Percentiles rank a stretch among this genome's conserved stretches.
phyloP scores from a whole-genome alignment of 345 rosid genomes.

The Arabidopsis arenosa region DNA sequence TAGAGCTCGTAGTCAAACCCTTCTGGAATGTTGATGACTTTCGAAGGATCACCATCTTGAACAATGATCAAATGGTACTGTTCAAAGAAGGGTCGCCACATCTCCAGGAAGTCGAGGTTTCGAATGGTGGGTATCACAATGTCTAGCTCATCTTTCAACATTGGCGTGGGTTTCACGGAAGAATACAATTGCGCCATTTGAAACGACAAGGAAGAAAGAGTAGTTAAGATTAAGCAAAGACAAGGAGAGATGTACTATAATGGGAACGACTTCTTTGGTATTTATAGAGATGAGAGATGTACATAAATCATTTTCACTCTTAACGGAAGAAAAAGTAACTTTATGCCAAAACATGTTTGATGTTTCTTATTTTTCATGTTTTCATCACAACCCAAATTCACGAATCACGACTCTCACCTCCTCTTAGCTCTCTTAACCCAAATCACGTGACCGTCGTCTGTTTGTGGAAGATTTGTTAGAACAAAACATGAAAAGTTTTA shows the following conservation, averaged over 20 bases:
- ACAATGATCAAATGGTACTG: slow-evolving; percentile 44
- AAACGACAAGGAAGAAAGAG: slow-evolving; percentile 17
- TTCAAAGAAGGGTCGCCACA: slow-evolving; percentile 43
- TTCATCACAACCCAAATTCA: slow-evolving; percentile 21
- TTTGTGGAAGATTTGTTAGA: slow-evolving; percentile 17
- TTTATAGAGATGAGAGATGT: slow-evolving; percentile 21
- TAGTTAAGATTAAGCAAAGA: slow-evolving; percentile 9
- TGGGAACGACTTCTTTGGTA: slow-evolving; percentile 24
- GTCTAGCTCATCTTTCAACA: slow-evolving; percentile 43
- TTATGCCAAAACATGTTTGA: slow-evolving; percentile 32
- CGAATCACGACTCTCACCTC: slow-evolving; percentile 25
- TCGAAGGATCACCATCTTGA: slow-evolving; percentile 47
- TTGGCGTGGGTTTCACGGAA: slow-evolving; percentile 36
- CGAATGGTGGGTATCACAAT: slow-evolving; percentile 47
- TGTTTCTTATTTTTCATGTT: slow-evolving; percentile 21
- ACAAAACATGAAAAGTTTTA: background rate
- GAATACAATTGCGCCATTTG: slow-evolving; percentile 36
- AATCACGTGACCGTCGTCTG: slow-evolving; percentile 15
- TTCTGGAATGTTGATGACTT: slow-evolving; percentile 33
- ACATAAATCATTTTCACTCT: background rate
- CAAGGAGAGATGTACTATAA: background rate
- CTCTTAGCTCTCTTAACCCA: background rate
- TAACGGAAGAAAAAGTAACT: slow-evolving; percentile 5
- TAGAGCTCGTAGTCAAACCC: slow-evolving; percentile 44
- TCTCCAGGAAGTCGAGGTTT: slow-evolving; percentile 43